These are phyloP conservation scores for Gloeophyllum trabeum DNA, from an alignment of 768 basidiomycete species.

Conservation along the genomic window DNA sequence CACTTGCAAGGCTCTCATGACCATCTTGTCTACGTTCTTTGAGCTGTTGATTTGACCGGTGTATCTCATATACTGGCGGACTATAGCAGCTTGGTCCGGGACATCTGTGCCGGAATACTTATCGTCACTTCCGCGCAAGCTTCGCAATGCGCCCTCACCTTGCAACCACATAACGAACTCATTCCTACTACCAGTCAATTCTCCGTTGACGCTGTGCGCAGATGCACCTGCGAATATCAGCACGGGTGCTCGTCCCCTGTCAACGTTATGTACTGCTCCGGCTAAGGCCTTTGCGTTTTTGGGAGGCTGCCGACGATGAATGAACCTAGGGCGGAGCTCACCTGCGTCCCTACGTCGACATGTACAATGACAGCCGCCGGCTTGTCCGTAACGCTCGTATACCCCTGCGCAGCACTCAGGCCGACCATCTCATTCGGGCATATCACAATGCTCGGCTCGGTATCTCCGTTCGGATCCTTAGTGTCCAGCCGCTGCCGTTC, in stretches of 20 bases:
- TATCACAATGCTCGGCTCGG: conserved; percentile 42
- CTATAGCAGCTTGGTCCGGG: conserved; percentile 60
- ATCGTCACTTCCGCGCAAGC: no score
- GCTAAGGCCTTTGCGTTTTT: conserved; percentile 37
- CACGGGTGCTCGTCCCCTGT: conserved; percentile 47
- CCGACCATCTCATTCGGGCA: conserved; percentile 75
- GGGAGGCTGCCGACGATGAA: neutral
- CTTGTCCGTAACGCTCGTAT: conserved; percentile 50
- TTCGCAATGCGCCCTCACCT: no score
- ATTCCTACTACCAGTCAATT: conserved; percentile 52
- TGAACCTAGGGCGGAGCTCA: conserved; percentile 11
- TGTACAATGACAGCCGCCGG: conserved; percentile 68
- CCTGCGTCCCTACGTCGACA: conserved; percentile 64
- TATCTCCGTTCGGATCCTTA: conserved; percentile 18
- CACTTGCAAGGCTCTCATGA: conserved; percentile 58
- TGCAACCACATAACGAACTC: conserved; percentile 71
- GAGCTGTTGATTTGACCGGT: conserved; percentile 48
- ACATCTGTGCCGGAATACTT: conserved; percentile 45
- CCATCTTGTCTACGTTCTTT: conserved; percentile 34
- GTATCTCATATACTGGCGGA: conserved; percentile 68
- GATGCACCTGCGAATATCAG: conserved; percentile 67
- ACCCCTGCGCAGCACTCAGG: conserved; percentile 61
- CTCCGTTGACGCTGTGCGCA: conserved; percentile 43
- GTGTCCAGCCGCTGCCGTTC: conserved; percentile 34
- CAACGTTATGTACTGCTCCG: conserved; percentile 65